Evolutionary conservation across 805 yeast genomes (phyloP).

Genomic region (Kodamaea restingae): DNA sequence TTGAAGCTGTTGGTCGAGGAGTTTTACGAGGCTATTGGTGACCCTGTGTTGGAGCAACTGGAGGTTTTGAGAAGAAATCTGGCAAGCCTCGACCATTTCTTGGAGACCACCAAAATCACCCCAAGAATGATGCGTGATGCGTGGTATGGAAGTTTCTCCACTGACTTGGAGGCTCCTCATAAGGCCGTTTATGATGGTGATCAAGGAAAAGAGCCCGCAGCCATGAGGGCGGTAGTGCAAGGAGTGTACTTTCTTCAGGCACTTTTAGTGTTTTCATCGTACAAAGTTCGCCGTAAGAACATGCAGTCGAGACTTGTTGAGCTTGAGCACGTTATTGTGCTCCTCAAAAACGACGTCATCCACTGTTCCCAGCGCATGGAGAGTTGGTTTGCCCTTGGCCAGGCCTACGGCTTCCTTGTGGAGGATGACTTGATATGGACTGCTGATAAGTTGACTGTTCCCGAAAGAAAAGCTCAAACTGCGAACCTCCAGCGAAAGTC

Average conservation of each 20-base stretch:
- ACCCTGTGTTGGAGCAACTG: constrained; percentile 45
- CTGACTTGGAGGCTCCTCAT: constrained; percentile 27
- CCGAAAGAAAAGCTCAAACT: constrained; percentile 57
- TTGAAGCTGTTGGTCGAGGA: constrained; percentile 68
- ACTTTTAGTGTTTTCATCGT: constrained; percentile 61
- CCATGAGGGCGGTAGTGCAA: constrained; percentile 28
- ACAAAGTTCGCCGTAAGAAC: constrained; percentile 65
- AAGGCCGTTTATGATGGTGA: constrained; percentile 3
- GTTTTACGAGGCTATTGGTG: constrained; percentile 67
- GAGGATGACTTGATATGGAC: constrained; percentile 94
- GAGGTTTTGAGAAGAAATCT: constrained; percentile 44
- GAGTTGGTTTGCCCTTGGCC: constrained; percentile 82
- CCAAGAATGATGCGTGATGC: constrained; percentile 45
- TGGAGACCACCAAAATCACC: constrained; percentile 43
- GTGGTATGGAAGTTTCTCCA: constrained; percentile 44
- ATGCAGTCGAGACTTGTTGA: constrained; percentile 82
- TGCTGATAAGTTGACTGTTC: constrained; percentile 67
- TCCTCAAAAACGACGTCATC: constrained; percentile 62
- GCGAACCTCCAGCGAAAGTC: constrained; percentile 67
- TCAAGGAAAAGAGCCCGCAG: too few relatives aligned
- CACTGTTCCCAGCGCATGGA: constrained; percentile 70
- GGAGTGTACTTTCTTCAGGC: constrained; percentile 75
- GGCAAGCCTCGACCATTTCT: constrained; percentile 41
- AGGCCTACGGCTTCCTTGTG: constrained; percentile 69
- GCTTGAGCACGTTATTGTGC: constrained; percentile 64